Percentiles rank a stretch among this genome's conserved stretches.
Evolutionary conservation across 768 basidiomycete genomes (phyloP).

Genomic region (Trametes gibbosa): DNA sequence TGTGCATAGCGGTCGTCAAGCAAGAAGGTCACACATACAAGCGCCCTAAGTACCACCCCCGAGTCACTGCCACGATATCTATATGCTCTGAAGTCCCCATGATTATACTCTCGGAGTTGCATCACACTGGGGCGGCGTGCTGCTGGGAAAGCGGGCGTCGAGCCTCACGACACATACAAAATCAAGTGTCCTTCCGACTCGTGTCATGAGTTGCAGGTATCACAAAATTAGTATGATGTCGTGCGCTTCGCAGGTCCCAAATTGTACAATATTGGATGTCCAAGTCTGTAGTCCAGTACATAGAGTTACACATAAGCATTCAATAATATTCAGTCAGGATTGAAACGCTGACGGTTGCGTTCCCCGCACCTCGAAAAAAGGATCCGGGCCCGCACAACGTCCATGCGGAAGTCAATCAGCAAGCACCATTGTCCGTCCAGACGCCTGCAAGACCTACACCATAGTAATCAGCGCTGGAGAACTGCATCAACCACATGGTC

Average conservation of each 20-base stretch:
- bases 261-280: neutral
- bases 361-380: neutral
- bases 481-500: neutral
- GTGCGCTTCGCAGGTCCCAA: too few relatives aligned
- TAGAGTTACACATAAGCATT: neutral
- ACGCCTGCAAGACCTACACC: slow-evolving; percentile 23
- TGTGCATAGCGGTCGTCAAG: neutral
- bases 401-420: slow-evolving; percentile 9
- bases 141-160: neutral
- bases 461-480: neutral
- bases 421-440: slow-evolving; percentile 28
- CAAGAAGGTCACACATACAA: neutral
- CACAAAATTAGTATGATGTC: neutral
- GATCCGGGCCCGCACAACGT: neutral
- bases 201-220: neutral
- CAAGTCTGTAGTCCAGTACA: neutral
- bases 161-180: neutral
- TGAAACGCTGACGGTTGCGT: neutral
- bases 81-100: neutral
- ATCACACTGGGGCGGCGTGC: too few relatives aligned
- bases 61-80: neutral
- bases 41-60: neutral
- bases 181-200: neutral
- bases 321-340: neutral
- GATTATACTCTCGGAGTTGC: too few relatives aligned